Evolutionary conservation across 768 basidiomycete species (phyloP), one percentile per base, ranked within the genome.

Genomic region (Trametes cinnabarina): DNA sequence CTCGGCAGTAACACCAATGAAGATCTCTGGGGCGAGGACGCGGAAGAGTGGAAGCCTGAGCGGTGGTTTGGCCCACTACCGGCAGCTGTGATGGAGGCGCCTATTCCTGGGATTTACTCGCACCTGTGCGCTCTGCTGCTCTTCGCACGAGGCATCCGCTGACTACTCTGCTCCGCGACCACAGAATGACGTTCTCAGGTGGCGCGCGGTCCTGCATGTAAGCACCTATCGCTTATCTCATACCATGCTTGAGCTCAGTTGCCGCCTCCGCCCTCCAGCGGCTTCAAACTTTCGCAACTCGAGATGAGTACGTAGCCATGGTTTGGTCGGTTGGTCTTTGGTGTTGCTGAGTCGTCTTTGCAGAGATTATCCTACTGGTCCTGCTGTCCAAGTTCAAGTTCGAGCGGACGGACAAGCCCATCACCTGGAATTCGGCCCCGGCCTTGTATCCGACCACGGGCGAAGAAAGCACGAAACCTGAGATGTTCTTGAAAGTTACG

Each of bases 1-100:
- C 30, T 17, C 2, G 60, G 42, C 4, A 47, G 54, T 23, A 62
- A 62, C 54, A 44, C 20, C 3, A 57, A 54, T 17, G 34, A 30
- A 30, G 55, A 40, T 1, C 30, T 58, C 23, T 83, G 79, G 76
- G 82, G 82, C 3, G 54, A 69, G 1, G 74, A 77, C 39, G 77
- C 79, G 6, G 68, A 35, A 26, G 58, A 65, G 23, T 65, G 61
- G 60, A 59, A 52, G 28, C 63, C 63, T 12, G 61, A 65, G 34
- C 48, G 63, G 23, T 65, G 63, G 63, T 47, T 62, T 2, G 26
- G 20, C 12, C 39, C 20, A 3, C 55, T 62, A 4, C 63, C 63
- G 11, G 20, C 40, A 2, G 26, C 35, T 23, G 30, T 62, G 15
- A 51, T 50, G 8, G 63, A 65, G 10, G 57, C 60, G 2, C 49